A percentile compares a stretch with the other conserved stretches of the same genome.
Conservation (phyloP, 257 asterid species). For the Knoxia roxburghii region DNA sequence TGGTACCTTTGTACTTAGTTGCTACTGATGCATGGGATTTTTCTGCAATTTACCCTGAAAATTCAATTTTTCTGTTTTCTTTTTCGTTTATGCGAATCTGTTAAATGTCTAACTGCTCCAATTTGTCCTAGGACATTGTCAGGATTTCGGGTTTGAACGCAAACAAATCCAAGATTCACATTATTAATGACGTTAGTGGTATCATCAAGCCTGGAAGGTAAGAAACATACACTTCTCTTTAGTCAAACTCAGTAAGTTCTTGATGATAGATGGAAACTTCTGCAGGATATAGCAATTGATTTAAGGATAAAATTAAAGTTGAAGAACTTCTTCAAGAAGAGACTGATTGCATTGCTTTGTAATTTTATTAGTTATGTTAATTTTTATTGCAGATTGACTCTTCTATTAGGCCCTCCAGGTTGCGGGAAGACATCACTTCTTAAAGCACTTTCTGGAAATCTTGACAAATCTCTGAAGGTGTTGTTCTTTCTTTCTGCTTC, state of each 20-base stretch:
- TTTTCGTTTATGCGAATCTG: background rate
- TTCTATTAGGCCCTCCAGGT: slow-evolving; percentile 68
- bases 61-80: background rate
- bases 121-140: slow-evolving; percentile 17
- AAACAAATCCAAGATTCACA: slow-evolving; percentile 21
- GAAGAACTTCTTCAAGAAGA: too few species aligned
- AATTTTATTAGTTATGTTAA: background rate
- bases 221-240: background rate
- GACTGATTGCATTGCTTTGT: background rate
- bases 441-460: slow-evolving; percentile 60
- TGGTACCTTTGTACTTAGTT: background rate
- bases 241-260: background rate
- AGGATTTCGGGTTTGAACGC: slow-evolving; percentile 20
- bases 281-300: background rate
- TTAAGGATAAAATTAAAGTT: too few species aligned
- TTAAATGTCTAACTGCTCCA: background rate
- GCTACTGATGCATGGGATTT: background rate
- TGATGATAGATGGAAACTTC: background rate
- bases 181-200: slow-evolving; percentile 30
- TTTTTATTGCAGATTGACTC: slow-evolving; percentile 41
- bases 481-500: slow-evolving; percentile 7
- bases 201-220: slow-evolving; percentile 39
- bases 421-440: slow-evolving; percentile 60
- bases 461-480: slow-evolving; percentile 55
- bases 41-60: too few species aligned